A percentile compares a stretch with the other conserved stretches of the same genome.
Conservation (phyloP, 2,329 filamentous ascomycete species). For the Amylocarpus encephaloides region DNA sequence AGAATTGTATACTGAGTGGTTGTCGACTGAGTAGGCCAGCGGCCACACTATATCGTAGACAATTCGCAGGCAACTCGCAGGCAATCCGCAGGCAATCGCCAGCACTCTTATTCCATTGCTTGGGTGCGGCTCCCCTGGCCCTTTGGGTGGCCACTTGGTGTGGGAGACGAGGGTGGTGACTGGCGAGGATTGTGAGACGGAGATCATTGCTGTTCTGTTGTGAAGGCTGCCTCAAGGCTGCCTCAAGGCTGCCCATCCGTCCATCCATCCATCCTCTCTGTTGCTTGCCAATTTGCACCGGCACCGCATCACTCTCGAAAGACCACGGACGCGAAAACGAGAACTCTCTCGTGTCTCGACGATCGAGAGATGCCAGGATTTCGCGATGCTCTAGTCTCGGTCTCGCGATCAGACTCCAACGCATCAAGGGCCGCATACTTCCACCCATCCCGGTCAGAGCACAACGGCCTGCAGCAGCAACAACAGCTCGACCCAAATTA, state of each 20-base stretch:
- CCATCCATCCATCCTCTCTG: no score
- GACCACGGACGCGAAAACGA: not conserved
- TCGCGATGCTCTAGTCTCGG: slow-evolving; percentile 4
- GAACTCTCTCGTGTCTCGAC: not conserved
- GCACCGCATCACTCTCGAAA: not conserved
- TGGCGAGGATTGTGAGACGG: slow-evolving; percentile 8
- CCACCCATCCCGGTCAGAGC: slow-evolving; percentile 7
- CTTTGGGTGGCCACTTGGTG: slow-evolving; percentile 2
- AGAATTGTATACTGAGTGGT: no score
- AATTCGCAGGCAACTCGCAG: no score
- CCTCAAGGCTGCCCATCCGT: no score
- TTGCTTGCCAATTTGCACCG: no score
- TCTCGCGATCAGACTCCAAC: slow-evolving; percentile 4
- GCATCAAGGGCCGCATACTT: not conserved
- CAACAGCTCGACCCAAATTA: slow-evolving; percentile 10
- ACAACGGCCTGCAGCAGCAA: slow-evolving; percentile 12
- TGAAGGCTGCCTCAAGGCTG: not conserved
- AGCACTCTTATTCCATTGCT: not conserved
- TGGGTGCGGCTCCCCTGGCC: slow-evolving; percentile 1
- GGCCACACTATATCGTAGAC: no score
- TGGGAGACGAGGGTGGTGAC: not conserved
- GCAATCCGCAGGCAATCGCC: not conserved
- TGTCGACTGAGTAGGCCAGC: no score
- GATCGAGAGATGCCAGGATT: slow-evolving; percentile 6
- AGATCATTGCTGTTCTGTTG: slow-evolving; percentile 7